Conservation (phyloP, 148 eudicot genomes). For the Spergularia marina region DNA sequence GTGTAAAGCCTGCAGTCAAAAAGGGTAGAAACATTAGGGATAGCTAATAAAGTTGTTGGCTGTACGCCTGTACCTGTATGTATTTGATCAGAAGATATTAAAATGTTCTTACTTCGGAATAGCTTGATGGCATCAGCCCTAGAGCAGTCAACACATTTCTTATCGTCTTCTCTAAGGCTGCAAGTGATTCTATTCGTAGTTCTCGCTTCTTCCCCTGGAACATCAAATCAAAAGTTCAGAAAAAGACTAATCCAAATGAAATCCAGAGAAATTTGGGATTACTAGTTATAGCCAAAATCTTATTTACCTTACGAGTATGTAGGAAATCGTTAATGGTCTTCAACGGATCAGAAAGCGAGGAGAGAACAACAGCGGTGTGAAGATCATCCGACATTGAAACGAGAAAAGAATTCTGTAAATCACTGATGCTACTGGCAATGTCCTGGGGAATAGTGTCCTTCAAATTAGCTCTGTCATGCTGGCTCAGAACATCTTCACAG, state of each 20-base stretch:
- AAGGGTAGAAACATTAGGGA: neutral
- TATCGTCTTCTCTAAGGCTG: constrained; percentile 58
- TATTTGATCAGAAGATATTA: neutral
- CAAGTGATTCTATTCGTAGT: constrained; percentile 75
- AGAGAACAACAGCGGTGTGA: constrained; percentile 68
- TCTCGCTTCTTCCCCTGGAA: constrained; percentile 84
- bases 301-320: constrained; percentile 82
- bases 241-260: neutral
- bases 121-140: constrained; percentile 79
- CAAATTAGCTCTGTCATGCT: constrained; percentile 39
- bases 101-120: constrained; percentile 48
- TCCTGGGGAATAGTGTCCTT: constrained; percentile 50
- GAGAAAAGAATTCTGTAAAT: constrained; percentile 52
- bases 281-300: neutral
- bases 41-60: neutral
- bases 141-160: constrained; percentile 50
- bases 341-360: constrained; percentile 88
- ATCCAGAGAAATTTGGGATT: neutral
- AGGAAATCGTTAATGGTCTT: constrained; percentile 81
- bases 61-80: neutral
- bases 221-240: neutral
- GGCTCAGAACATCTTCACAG: constrained; percentile 49
- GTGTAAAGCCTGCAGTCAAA: constrained; percentile 47
- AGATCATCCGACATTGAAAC: constrained; percentile 83
- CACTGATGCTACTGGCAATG: constrained; percentile 49